A percentile compares a stretch with the other conserved stretches of the same genome.
Conservation (phyloP, 2,329 filamentous ascomycete genomes). For the Clonostachys sp. region DNA sequence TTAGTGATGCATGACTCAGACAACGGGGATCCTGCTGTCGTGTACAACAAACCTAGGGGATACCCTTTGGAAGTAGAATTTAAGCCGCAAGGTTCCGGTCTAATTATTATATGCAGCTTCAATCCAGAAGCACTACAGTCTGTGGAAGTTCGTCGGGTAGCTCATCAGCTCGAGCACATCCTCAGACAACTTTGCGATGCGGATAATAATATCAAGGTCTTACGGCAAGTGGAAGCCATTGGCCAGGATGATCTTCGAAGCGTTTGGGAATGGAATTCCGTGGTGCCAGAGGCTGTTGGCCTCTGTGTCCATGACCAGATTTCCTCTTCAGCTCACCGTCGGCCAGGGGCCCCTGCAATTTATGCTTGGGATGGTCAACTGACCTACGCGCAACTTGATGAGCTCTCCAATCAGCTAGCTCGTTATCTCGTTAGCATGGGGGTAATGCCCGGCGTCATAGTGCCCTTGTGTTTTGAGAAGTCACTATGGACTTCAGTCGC, state of each 20-base stretch:
- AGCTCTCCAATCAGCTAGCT: conserved; percentile 5
- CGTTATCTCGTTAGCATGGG: conserved; percentile 7
- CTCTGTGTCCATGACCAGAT: neutral
- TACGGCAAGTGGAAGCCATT: conserved; percentile 5
- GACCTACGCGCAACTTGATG: conserved; percentile 12
- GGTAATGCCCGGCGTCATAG: conserved; percentile 11
- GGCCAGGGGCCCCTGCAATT: conserved; percentile 25
- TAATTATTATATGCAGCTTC: too few relatives aligned
- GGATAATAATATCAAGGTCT: too few relatives aligned
- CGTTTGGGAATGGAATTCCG: neutral
- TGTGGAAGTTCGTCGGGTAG: too few relatives aligned
- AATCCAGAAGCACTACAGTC: too few relatives aligned
- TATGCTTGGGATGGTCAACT: conserved; percentile 35
- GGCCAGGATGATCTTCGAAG: neutral
- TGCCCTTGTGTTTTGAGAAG: conserved; percentile 28
- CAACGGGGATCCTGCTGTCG: too few relatives aligned
- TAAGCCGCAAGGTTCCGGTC: too few relatives aligned
- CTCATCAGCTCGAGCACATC: too few relatives aligned
- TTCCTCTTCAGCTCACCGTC: neutral
- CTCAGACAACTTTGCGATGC: too few relatives aligned
- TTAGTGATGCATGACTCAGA: too few relatives aligned
- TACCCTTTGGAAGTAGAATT: too few relatives aligned
- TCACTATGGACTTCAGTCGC: conserved; percentile 22
- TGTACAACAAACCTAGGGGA: too few relatives aligned
- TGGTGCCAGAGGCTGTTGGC: neutral